These are phyloP conservation scores for Apiotrichum montevideense DNA, from an alignment of 1,284 basidiomycete species.

Conservation along the genomic window DNA sequence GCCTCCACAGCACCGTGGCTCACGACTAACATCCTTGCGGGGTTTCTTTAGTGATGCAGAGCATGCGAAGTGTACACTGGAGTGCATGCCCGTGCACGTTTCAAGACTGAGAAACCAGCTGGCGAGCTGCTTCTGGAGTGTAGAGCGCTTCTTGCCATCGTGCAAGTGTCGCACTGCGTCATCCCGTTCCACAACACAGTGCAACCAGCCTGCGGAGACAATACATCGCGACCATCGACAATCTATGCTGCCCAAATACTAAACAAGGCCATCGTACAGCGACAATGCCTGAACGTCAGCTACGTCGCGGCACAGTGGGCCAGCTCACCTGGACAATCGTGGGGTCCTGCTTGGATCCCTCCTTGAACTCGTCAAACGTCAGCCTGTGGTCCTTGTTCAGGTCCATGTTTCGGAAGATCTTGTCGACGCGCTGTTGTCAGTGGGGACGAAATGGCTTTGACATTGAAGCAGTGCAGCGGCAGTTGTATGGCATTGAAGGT, in stretches of 20 bases:
- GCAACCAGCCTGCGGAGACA: background rate
- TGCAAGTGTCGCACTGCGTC: too few species aligned
- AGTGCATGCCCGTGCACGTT: too few species aligned
- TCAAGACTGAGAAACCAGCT: too few species aligned
- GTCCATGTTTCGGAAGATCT: conserved; percentile 93
- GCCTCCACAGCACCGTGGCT: too few species aligned
- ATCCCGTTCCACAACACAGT: background rate
- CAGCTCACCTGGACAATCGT: conserved; percentile 78
- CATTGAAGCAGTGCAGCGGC: too few species aligned
- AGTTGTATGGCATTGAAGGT: too few species aligned
- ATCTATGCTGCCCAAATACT: conserved; percentile 6
- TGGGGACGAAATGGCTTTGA: background rate
- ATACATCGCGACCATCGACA: background rate
- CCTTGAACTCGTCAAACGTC: conserved; percentile 92
- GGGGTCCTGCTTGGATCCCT: conserved; percentile 94
- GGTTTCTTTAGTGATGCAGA: too few species aligned
- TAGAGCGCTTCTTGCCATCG: too few species aligned
- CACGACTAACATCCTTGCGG: too few species aligned
- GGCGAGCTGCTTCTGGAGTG: too few species aligned
- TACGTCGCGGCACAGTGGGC: background rate
- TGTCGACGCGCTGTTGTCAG: conserved; percentile 75
- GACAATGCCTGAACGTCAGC: conserved; percentile 42
- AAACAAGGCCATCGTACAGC: conserved; percentile 53
- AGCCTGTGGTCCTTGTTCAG: conserved; percentile 80
- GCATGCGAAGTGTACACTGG: too few species aligned